Percentiles rank a stretch among this genome's conserved stretches.
These are phyloP conservation scores for Hippophae gyantsensis DNA, from an alignment of 306 rosid genomes.

Conservation along the genomic window DNA sequence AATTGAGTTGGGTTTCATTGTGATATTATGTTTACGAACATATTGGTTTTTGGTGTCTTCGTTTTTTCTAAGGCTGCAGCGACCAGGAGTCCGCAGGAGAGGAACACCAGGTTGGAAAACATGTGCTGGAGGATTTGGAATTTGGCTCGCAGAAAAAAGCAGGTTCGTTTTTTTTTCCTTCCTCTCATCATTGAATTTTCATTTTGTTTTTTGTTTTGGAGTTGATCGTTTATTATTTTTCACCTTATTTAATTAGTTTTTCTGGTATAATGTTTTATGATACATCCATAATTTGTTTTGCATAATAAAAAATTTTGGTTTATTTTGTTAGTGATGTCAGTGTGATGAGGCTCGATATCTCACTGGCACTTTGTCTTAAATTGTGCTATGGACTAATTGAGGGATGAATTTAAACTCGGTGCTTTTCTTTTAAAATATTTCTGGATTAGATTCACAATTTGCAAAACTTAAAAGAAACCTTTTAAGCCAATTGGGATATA, in stretches of 20 bases:
- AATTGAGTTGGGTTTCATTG: background rate
- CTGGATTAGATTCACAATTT: too few species aligned
- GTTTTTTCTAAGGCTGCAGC: slow-evolving; percentile 40
- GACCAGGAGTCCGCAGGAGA: slow-evolving; percentile 49
- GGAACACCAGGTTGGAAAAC: slow-evolving; percentile 58
- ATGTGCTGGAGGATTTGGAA: slow-evolving; percentile 66
- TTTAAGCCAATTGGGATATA: too few species aligned
- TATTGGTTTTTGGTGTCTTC: background rate
- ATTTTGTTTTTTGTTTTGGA: background rate
- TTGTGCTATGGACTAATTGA: too few species aligned
- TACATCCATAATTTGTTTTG: too few species aligned
- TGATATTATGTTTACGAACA: background rate
- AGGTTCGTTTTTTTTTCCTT: slow-evolving; percentile 17
- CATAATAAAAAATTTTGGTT: too few species aligned
- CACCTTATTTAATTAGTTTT: background rate
- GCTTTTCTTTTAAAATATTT: too few species aligned
- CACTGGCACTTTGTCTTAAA: too few species aligned
- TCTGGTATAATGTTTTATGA: too few species aligned
- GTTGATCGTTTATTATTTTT: slow-evolving; percentile 1
- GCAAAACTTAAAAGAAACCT: too few species aligned
- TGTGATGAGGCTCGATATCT: too few species aligned
- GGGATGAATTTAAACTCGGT: too few species aligned
- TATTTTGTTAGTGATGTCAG: too few species aligned
- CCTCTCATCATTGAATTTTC: background rate
- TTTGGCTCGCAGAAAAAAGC: slow-evolving; percentile 60